Evolutionary conservation across 306 rosid genomes (phyloP).

Genomic region (Erythrophleum fordii): DNA sequence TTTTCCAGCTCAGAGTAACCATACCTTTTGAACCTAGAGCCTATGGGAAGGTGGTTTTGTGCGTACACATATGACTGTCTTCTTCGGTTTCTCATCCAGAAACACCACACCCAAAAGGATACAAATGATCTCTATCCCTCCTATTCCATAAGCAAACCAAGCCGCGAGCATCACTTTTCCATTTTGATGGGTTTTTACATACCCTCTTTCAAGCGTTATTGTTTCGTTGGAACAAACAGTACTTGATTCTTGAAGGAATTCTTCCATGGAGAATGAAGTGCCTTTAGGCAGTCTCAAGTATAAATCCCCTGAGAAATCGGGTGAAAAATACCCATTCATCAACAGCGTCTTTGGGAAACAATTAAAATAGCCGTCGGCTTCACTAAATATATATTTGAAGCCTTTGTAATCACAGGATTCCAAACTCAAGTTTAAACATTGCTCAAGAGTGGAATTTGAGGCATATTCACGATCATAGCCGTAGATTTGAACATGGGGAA

Average conservation of each 20-base stretch:
- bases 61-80: not conserved
- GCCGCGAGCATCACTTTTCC: conserved; percentile 29
- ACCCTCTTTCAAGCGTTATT: conserved; percentile 20
- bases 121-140: conserved; percentile 43
- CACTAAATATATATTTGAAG: conserved; percentile 29
- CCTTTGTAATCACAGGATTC: conserved; percentile 36
- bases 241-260: not conserved
- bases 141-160: conserved; percentile 39
- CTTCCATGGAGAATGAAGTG: not conserved
- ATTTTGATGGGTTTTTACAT: conserved; percentile 13
- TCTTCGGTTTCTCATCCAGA: conserved; percentile 7
- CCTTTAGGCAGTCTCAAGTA: conserved; percentile 43
- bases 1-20: conserved; percentile 44
- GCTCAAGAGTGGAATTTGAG: conserved; percentile 8
- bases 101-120: conserved; percentile 34
- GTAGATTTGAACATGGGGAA: conserved; percentile 36
- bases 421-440: conserved; percentile 32
- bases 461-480: conserved; percentile 40
- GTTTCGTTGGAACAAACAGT: conserved; percentile 16
- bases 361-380: not conserved
- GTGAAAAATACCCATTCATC: conserved; percentile 43
- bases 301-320: conserved; percentile 29
- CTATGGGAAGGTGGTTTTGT: conserved; percentile 37
- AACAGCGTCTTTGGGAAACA: conserved; percentile 45
- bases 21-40: conserved; percentile 45